A percentile compares a stretch with the other conserved stretches of the same genome.
These are phyloP conservation scores for Aspergillus quadricinctus DNA, from an alignment of 2,329 filamentous ascomycete species.

Conservation along the genomic window DNA sequence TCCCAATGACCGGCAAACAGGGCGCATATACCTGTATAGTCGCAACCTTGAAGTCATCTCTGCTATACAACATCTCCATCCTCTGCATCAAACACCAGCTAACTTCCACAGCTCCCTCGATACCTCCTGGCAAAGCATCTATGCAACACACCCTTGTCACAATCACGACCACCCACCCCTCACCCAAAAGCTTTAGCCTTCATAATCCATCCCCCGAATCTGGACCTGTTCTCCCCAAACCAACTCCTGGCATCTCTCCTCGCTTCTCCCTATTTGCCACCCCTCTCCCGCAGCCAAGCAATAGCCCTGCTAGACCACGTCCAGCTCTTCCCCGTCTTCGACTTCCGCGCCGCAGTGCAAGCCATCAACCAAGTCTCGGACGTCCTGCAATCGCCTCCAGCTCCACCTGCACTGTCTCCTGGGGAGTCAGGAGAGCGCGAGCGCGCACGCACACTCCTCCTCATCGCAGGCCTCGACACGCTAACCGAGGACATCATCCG, in stretches of 20 bases:
- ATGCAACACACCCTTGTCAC: neutral
- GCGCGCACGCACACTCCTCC: conserved; percentile 17
- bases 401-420: neutral
- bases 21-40: no score
- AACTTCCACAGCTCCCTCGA: conserved; percentile 22
- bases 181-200: conserved; percentile 26
- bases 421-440: conserved; percentile 1
- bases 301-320: conserved; percentile 29
- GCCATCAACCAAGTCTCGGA: conserved; percentile 30
- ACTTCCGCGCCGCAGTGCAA: conserved; percentile 25
- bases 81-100: neutral
- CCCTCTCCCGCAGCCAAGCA: conserved; percentile 24
- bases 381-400: conserved; percentile 12
- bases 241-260: conserved; percentile 27
- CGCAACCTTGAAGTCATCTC: neutral
- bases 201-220: conserved; percentile 32
- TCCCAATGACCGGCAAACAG: no score
- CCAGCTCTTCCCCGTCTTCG: conserved; percentile 30
- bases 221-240: conserved; percentile 26
- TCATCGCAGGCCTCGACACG: conserved; percentile 35
- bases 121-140: conserved; percentile 23
- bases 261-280: conserved; percentile 2
- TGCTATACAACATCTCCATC: neutral
- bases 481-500: conserved; percentile 35
- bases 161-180: conserved; percentile 2